Evolutionary conservation across 441 rosid genomes (phyloP).

Genomic region (Jatropha podagrica): DNA sequence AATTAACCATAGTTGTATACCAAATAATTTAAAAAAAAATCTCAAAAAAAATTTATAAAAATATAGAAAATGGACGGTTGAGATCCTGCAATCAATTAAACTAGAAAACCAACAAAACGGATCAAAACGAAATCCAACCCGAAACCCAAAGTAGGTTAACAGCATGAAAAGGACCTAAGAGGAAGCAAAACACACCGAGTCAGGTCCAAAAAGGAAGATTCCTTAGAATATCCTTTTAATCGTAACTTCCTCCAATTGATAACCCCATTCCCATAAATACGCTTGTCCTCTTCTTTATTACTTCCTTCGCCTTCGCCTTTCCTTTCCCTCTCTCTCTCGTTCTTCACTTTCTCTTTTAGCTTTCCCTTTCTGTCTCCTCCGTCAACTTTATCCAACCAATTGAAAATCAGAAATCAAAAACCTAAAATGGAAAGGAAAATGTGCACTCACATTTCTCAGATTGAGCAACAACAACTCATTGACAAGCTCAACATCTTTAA

Average conservation of each 20-base stretch:
- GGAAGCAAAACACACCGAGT: not conserved
- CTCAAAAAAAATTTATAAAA: not conserved
- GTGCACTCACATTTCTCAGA: conserved; percentile 33
- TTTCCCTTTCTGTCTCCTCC: not conserved
- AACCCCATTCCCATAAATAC: not conserved
- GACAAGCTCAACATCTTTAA: conserved; percentile 61
- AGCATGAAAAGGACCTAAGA: not conserved
- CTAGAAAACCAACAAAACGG: too few relatives aligned
- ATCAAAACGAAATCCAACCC: too few relatives aligned
- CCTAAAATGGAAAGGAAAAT: not conserved
- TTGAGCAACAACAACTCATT: conserved; percentile 46
- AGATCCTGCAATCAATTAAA: not conserved
- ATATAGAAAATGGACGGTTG: not conserved
- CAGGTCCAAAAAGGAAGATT: conserved; percentile 23
- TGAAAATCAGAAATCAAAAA: not conserved
- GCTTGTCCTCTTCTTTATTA: conserved; percentile 19
- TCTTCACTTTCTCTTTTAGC: too few relatives aligned
- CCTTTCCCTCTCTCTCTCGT: too few relatives aligned
- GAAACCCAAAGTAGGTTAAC: not conserved
- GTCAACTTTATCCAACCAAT: not conserved
- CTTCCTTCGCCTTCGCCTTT: not conserved
- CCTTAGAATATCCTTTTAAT: conserved; percentile 20
- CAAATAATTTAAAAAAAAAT: not conserved
- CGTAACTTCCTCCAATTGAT: not conserved
- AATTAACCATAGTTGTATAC: too few relatives aligned